Conservation (phyloP, 2,329 filamentous ascomycete genomes). For the Colletotrichum godetiae region DNA sequence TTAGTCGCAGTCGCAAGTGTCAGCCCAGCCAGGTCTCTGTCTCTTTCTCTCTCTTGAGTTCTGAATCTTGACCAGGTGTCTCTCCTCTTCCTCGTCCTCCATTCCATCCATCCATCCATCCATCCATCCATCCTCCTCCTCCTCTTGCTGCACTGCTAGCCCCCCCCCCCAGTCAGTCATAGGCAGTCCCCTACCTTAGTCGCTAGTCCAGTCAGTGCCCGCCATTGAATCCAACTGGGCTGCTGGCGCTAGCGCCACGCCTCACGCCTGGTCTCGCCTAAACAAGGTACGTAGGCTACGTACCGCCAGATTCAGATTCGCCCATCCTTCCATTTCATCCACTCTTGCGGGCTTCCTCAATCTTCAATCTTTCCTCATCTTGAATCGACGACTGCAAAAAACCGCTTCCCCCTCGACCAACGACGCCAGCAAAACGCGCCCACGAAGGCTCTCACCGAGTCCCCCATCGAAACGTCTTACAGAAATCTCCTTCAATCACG, state of each 20-base stretch:
- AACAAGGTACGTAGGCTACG: slow-evolving; percentile 35
- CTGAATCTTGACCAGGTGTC: neutral
- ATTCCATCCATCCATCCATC: neutral
- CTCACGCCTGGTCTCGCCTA: slow-evolving; percentile 37
- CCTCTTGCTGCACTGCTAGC: neutral
- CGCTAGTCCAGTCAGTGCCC: slow-evolving; percentile 14
- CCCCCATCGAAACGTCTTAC: neutral
- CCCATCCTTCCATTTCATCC: slow-evolving; percentile 36
- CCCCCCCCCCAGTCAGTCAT: neutral
- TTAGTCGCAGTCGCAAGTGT: too few species aligned
- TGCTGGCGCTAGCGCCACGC: slow-evolving; percentile 35
- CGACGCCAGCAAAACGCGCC: slow-evolving; percentile 21
- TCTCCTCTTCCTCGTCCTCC: neutral
- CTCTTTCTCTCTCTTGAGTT: too few species aligned
- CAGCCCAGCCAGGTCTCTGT: too few species aligned
- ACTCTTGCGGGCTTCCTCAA: slow-evolving; percentile 35
- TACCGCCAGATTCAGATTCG: slow-evolving; percentile 36
- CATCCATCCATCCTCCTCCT: neutral
- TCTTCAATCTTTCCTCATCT: slow-evolving; percentile 37
- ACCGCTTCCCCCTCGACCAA: slow-evolving; percentile 20
- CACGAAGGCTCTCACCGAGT: slow-evolving; percentile 12
- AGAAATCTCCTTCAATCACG: slow-evolving; percentile 22
- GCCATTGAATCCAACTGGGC: slow-evolving; percentile 23
- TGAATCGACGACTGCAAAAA: slow-evolving; percentile 30
- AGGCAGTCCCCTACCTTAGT: slow-evolving; percentile 6